These are phyloP conservation scores for Aspergillus carbonarius DNA, from an alignment of 2,329 filamentous ascomycete species.

Conservation along the genomic window DNA sequence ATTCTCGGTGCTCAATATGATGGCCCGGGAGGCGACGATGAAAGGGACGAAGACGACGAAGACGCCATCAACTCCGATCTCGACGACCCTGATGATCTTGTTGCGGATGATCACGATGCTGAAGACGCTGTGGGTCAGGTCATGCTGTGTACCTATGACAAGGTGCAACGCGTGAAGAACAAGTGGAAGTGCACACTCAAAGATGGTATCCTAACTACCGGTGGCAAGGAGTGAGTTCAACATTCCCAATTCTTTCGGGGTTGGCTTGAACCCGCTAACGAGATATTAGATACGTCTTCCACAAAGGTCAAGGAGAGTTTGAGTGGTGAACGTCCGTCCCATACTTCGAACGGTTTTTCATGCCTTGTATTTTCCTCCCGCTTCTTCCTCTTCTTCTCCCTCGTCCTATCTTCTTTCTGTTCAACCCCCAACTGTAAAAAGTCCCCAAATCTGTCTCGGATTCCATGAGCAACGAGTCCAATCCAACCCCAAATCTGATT, in stretches of 20 bases:
- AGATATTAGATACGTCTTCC: conserved; percentile 74
- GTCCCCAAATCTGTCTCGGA: neutral
- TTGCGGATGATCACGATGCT: conserved; percentile 80
- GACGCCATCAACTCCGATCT: conserved; percentile 98
- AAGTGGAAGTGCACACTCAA: conserved; percentile 99
- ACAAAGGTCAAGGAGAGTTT: conserved; percentile 95
- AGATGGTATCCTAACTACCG: conserved; percentile 90
- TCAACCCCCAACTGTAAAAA: conserved; percentile 9
- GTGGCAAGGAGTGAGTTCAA: conserved; percentile 74
- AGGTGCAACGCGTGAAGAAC: conserved; percentile 98
- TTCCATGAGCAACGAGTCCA: neutral
- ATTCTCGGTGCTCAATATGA: conserved; percentile 55
- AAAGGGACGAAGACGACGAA: conserved; percentile 69
- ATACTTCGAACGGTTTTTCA: neutral
- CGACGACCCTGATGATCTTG: conserved; percentile 86
- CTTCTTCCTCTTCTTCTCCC: conserved; percentile 10
- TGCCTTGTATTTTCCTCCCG: conserved; percentile 4
- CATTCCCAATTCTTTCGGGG: neutral
- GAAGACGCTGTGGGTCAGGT: conserved; percentile 82
- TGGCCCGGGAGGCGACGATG: conserved; percentile 49
- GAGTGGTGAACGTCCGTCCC: conserved; percentile 68
- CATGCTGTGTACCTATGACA: conserved; percentile 99
- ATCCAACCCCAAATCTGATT: neutral
- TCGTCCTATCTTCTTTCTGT: conserved; percentile 4
- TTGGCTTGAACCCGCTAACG: conserved; percentile 23